Evolutionary conservation across 306 rosid genomes (phyloP), one percentile per base, ranked within the genome.

Genomic region (Sicyos edulis): DNA sequence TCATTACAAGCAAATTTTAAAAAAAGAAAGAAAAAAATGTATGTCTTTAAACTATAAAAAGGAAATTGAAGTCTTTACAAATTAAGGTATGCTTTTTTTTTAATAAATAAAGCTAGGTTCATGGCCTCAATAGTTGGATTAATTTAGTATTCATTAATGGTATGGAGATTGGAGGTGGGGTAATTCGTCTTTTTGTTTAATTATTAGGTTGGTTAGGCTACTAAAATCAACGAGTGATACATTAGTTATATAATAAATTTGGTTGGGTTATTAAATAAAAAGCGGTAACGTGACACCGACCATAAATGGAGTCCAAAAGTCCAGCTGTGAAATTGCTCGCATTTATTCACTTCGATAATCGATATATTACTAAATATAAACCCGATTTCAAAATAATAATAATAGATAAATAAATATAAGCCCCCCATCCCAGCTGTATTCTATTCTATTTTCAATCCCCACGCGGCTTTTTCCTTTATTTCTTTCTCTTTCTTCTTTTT

Each of bases 211-310:
- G 26, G 53, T 40, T 17, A 37, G 70, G 70, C 53, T 64, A 64
- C 53, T 64, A 4, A 2, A 42, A 64, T 8, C 53, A 10, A 64
- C 0, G 53, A 34, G 12, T 34, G 29, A n/a, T 37, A 6, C 2
- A 26, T 7, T 34, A 62, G 29, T 55, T 55, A 50, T 2, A 13
- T 13, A 12, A 50, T 50, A 50, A 50, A 21, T 21, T 57, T 11
- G 69, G 11, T 16, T 34, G 26, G 26, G 51, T 63, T 40, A 64
- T 64, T 64, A 64, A 64, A 64, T 64, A 64, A 64, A 40, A 4
- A 37, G 26, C 9, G 53, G 51, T 64, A 64, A 64, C 42, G 29
- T n/a, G 52, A 64, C 53, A 19, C 70, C 53, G 32, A 17, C 32
- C 70, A 64, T 64, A 10, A 63, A 37, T 62, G 51, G 70, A 63